A percentile compares a stretch with the other conserved stretches of the same genome.
Conservation (phyloP, 192 early-diverging fungal species). For the Coemansia sp. region DNA sequence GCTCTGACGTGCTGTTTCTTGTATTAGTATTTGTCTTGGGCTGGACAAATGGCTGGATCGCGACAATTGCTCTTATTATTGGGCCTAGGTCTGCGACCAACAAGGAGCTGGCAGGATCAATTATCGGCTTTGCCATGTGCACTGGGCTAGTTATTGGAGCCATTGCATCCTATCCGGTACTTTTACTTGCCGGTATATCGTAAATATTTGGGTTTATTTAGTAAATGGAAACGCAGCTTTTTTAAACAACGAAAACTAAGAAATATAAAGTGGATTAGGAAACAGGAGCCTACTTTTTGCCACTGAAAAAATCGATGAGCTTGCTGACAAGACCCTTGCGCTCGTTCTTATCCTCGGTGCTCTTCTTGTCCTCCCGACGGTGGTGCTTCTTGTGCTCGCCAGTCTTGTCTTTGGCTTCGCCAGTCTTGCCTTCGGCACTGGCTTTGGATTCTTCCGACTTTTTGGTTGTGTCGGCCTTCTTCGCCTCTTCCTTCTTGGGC, state of each 20-base stretch:
- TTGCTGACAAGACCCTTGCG: constrained; percentile 51
- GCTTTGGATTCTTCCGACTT: constrained; percentile 8
- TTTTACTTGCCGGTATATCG: constrained; percentile 36
- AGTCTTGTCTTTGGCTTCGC: constrained; percentile 11
- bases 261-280: not conserved
- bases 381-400: constrained; percentile 39
- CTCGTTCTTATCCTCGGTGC: constrained; percentile 31
- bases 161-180: constrained; percentile 47
- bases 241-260: constrained; percentile 3
- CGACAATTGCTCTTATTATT: constrained; percentile 65
- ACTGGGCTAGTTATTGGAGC: constrained; percentile 68
- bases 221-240: constrained; percentile 10
- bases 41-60: constrained; percentile 67
- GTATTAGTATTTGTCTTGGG: constrained; percentile 62
- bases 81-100: constrained; percentile 43
- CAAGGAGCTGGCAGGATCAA: constrained; percentile 66
- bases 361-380: constrained; percentile 37
- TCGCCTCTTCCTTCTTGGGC: constrained; percentile 6
- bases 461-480: constrained; percentile 3
- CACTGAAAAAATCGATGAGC: constrained; percentile 54
- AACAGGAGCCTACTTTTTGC: constrained; percentile 25
- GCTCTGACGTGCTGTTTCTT: constrained; percentile 47
- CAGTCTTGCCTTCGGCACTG: constrained; percentile 2
- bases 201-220: constrained; percentile 11
- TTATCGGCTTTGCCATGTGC: constrained; percentile 69